These are phyloP conservation scores for Pontederia crassipes DNA, from an alignment of 176 grass and related monocot species.

Conservation along the genomic window DNA sequence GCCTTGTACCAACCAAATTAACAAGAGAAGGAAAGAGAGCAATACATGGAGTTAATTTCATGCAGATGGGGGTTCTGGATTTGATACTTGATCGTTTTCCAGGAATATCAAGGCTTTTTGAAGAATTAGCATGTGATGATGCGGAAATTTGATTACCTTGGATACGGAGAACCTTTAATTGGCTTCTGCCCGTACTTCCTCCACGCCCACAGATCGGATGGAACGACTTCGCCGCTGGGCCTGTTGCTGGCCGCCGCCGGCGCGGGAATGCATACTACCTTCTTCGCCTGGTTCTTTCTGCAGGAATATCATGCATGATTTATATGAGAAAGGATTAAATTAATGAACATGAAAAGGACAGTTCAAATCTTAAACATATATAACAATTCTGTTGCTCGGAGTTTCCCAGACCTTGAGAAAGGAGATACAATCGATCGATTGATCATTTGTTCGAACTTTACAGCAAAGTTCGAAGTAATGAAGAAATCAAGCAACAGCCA, in stretches of 20 bases:
- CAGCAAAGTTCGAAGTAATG: too few species aligned
- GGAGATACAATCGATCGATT: too few species aligned
- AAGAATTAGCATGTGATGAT: conserved; percentile 30
- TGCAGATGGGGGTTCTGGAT: not conserved
- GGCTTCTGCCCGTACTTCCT: conserved; percentile 99
- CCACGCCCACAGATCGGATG: conserved; percentile 99
- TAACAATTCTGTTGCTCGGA: too few species aligned
- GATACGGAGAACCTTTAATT: conserved; percentile 97
- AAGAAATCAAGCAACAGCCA: too few species aligned
- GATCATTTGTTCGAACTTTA: too few species aligned
- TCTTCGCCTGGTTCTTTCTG: conserved; percentile 87
- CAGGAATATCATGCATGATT: conserved; percentile 4
- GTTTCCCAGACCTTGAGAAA: too few species aligned
- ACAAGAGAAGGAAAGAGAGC: too few species aligned
- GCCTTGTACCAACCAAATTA: too few species aligned
- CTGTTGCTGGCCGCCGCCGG: conserved; percentile 42
- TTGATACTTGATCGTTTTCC: conserved; percentile 12
- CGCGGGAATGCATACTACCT: conserved; percentile 94
- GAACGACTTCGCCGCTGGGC: conserved; percentile 74
- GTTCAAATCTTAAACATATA: too few species aligned
- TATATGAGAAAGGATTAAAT: not conserved
- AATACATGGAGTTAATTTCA: too few species aligned
- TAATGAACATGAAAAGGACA: too few species aligned
- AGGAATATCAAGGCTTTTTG: conserved; percentile 22
- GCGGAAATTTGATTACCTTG: conserved; percentile 42